phyloP scores from a whole-genome alignment of 2,329 filamentous ascomycete genomes.

The Aspergillus floridensis region DNA sequence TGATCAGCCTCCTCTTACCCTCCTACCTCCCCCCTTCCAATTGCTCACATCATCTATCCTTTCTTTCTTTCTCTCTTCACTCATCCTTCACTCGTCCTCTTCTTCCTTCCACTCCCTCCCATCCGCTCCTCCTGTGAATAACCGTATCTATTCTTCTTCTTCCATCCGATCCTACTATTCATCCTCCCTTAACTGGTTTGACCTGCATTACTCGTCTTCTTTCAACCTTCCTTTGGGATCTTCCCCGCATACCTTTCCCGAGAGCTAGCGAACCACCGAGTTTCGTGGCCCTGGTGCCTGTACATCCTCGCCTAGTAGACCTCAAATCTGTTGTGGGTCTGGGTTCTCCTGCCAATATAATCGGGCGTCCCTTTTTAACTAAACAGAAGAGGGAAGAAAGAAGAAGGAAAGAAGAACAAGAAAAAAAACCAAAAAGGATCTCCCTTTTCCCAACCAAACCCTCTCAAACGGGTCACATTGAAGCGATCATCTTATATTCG shows the following conservation, averaged over 20 bases:
- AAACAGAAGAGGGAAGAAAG: not conserved
- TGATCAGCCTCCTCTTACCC: constrained; percentile 12
- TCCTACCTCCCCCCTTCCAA: constrained; percentile 11
- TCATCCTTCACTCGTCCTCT: no score
- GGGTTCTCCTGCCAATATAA: constrained; percentile 1
- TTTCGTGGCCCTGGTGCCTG: constrained; percentile 17
- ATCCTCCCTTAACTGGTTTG: constrained; percentile 8
- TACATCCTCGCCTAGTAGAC: constrained; percentile 15
- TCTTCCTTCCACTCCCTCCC: no score
- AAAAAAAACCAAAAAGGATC: not conserved
- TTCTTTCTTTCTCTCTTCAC: not conserved
- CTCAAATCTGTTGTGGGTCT: not conserved
- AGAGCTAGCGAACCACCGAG: constrained; percentile 2
- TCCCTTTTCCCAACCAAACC: not conserved
- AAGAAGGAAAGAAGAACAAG: not conserved
- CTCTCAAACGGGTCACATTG: not conserved
- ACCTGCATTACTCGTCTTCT: not conserved
- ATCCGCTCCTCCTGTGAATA: not conserved
- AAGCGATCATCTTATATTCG: not conserved
- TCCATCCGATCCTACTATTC: not conserved
- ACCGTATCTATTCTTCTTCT: not conserved
- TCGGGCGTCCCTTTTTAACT: not conserved
- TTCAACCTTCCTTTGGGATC: constrained; percentile 3
- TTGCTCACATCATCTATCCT: constrained; percentile 4
- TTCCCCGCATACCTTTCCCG: constrained; percentile 10